These are phyloP conservation scores for Aspergillus calidoustus DNA, from an alignment of 2,329 filamentous ascomycete genomes.

Conservation along the genomic window DNA sequence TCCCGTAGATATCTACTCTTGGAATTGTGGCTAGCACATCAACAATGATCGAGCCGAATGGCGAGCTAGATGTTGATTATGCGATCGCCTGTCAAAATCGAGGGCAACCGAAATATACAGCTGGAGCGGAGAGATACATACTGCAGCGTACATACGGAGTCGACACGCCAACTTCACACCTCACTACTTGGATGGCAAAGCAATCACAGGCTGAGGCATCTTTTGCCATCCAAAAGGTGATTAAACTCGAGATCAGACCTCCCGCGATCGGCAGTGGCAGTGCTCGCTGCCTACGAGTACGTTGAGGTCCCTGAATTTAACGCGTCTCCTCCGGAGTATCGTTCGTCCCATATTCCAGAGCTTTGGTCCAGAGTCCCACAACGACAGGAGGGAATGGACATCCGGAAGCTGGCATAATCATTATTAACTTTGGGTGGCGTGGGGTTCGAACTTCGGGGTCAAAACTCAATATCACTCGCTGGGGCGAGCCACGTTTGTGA, in stretches of 20 bases:
- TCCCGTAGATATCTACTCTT: background rate
- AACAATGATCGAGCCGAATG: background rate
- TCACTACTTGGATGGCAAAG: background rate
- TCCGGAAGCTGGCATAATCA: constrained; percentile 3
- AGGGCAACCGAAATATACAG: background rate
- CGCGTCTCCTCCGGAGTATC: constrained; percentile 1
- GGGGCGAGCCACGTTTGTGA: background rate
- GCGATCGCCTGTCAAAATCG: background rate
- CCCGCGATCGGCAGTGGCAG: constrained; percentile 37
- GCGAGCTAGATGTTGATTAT: background rate
- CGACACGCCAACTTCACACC: background rate
- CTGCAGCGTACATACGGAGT: background rate
- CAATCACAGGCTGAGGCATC: background rate
- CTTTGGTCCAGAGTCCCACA: constrained; percentile 18
- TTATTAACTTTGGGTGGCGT: background rate
- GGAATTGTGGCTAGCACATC: background rate
- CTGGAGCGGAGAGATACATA: background rate
- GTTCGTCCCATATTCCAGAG: constrained; percentile 7
- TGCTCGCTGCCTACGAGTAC: constrained; percentile 17
- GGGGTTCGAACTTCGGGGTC: background rate
- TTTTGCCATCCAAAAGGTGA: background rate
- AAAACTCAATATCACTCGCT: background rate
- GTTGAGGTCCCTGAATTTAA: constrained; percentile 17
- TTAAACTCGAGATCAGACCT: constrained; percentile 27
- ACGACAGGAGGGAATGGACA: constrained; percentile 6